A percentile compares a stretch with the other conserved stretches of the same genome.
These are phyloP conservation scores for Straminergon stramineum DNA, from an alignment of 225 moss, liverwort and hornwort genomes.

Conservation along the genomic window DNA sequence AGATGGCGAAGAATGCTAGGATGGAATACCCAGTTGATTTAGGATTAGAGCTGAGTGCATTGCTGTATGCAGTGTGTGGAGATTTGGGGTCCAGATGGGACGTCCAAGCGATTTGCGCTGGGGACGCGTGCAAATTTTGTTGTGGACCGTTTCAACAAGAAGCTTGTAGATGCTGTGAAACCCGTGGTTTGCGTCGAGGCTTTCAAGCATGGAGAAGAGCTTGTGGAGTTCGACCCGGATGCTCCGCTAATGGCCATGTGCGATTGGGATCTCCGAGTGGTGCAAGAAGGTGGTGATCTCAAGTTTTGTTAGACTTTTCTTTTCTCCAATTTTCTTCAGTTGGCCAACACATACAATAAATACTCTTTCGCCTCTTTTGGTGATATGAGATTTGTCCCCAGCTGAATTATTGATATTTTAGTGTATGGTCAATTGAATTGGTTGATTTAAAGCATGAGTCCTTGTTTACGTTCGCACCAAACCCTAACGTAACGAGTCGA, in stretches of 20 bases:
- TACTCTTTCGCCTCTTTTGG: no score
- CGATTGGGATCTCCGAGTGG: constrained; percentile 21
- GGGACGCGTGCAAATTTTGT: constrained; percentile 26
- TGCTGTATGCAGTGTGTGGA: constrained; percentile 17
- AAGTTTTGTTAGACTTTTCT: neutral
- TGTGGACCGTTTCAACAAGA: constrained; percentile 25
- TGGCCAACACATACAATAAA: neutral
- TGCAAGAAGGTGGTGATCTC: constrained; percentile 14
- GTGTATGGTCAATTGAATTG: neutral
- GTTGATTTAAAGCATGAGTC: neutral
- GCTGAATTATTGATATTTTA: neutral
- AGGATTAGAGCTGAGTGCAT: neutral
- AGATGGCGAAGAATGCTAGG: neutral
- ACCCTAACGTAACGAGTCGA: neutral
- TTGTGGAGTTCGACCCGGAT: constrained; percentile 27
- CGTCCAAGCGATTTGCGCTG: constrained; percentile 9
- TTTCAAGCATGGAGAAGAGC: constrained; percentile 22
- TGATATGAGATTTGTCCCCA: neutral
- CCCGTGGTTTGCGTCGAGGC: constrained; percentile 24
- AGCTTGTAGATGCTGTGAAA: constrained; percentile 17
- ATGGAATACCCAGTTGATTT: neutral
- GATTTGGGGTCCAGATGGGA: constrained; percentile 20
- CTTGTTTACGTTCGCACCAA: neutral
- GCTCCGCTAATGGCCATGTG: constrained; percentile 14
- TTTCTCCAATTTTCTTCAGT: neutral